These are phyloP conservation scores for Emmonsiellopsis sp. DNA, from an alignment of 2,329 filamentous ascomycete genomes.

Conservation along the genomic window DNA sequence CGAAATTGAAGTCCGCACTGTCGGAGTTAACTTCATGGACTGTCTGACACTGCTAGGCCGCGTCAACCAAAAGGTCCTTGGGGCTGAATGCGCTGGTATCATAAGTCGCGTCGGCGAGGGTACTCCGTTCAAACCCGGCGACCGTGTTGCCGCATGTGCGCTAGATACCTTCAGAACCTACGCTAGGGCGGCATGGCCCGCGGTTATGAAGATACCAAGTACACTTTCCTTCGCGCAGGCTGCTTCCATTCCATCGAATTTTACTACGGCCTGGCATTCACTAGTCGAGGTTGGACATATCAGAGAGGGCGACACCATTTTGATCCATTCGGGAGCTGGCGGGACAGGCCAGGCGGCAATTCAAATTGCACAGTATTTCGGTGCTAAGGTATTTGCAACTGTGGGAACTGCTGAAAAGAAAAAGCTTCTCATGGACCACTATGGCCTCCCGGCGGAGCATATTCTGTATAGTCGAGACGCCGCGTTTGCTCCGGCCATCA, in stretches of 20 bases:
- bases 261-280: conserved; percentile 12
- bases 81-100: conserved; percentile 12
- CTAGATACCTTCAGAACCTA: conserved; percentile 14
- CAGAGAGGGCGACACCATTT: conserved; percentile 15
- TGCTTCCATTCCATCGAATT: conserved; percentile 3
- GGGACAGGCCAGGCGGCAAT: conserved; percentile 16
- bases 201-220: conserved; percentile 25
- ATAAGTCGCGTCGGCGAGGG: conserved; percentile 10
- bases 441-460: conserved; percentile 11
- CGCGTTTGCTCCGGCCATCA: conserved; percentile 13
- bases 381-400: conserved; percentile 11
- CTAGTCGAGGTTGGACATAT: conserved; percentile 17
- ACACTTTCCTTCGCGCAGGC: conserved; percentile 26
- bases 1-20: conserved; percentile 16
- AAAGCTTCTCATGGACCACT: conserved; percentile 11
- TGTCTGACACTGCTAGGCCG: conserved; percentile 12
- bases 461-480: conserved; percentile 17
- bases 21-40: conserved; percentile 16
- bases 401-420: conserved; percentile 16
- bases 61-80: conserved; percentile 8
- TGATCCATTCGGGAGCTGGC: conserved; percentile 19
- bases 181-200: conserved; percentile 16
- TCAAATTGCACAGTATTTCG: conserved; percentile 11
- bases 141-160: conserved; percentile 27
- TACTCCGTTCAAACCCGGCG: conserved; percentile 15